Evolutionary conservation across 1,284 basidiomycete genomes (phyloP).

Genomic region (Heliocybe sulcata): DNA sequence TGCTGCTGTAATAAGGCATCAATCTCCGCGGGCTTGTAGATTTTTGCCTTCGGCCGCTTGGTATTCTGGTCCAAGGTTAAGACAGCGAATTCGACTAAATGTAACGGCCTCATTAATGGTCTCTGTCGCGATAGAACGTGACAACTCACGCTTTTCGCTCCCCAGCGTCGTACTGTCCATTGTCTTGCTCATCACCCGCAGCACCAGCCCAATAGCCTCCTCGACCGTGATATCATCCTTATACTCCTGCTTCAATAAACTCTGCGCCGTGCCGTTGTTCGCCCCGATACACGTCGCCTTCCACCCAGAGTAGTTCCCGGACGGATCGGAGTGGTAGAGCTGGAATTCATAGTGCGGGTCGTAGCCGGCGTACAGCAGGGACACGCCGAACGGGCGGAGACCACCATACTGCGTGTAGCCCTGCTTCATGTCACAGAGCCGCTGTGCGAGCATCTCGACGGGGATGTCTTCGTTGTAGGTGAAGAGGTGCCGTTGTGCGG

Average conservation of each 20-base stretch:
- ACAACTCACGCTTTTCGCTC: conserved; percentile 82
- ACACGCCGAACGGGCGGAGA: conserved; percentile 96
- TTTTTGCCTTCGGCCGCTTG: conserved; percentile 84
- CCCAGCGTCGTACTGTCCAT: conserved; percentile 98
- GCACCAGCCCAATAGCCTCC: conserved; percentile 86
- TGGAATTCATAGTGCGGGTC: conserved; percentile 97
- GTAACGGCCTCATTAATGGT: conserved; percentile 5
- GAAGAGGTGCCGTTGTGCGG: conserved; percentile 86
- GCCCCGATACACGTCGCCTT: conserved; percentile 98
- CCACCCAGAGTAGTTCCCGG: conserved; percentile 98
- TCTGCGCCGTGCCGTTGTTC: conserved; percentile 93
- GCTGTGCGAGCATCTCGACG: conserved; percentile 91
- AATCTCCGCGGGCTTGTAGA: conserved; percentile 89
- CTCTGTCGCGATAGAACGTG: not conserved
- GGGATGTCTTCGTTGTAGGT: conserved; percentile 97
- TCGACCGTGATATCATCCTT: conserved; percentile 91
- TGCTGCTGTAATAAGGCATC: conserved; percentile 81
- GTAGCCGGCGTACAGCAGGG: conserved; percentile 93
- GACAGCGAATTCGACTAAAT: conserved; percentile 90
- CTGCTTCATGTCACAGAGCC: conserved; percentile 96
- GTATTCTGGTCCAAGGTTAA: conserved; percentile 77
- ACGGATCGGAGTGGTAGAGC: conserved; percentile 97
- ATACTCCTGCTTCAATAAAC: conserved; percentile 96
- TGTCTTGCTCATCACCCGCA: conserved; percentile 98
- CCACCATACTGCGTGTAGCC: conserved; percentile 98